These are phyloP conservation scores for Coemansia sp. DNA, from an alignment of 192 early-diverging fungal species.

Conservation along the genomic window DNA sequence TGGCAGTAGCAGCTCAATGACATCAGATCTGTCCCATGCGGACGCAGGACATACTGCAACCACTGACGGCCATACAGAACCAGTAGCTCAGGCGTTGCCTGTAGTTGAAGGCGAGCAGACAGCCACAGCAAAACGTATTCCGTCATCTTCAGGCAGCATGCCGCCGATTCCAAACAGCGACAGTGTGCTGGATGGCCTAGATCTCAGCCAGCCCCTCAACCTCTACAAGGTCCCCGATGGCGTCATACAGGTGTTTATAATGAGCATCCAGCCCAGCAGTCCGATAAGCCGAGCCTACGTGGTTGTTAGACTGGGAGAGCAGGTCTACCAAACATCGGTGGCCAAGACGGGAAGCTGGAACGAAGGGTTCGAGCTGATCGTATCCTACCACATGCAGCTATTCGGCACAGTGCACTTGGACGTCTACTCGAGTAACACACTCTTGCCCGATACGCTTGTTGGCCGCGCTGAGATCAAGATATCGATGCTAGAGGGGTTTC, in stretches of 20 bases:
- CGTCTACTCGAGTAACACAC: slow-evolving; percentile 61
- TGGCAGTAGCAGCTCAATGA: neutral
- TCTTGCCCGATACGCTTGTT: slow-evolving; percentile 64
- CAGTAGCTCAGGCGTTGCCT: neutral
- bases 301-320: slow-evolving; percentile 63
- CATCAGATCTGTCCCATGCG: neutral
- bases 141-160: neutral
- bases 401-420: slow-evolving; percentile 72
- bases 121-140: neutral
- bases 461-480: slow-evolving; percentile 69
- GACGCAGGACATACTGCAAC: neutral
- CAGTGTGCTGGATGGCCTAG: slow-evolving; percentile 33
- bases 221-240: slow-evolving; percentile 52
- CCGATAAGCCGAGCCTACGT: slow-evolving; percentile 64
- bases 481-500: slow-evolving; percentile 60
- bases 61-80: neutral
- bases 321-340: slow-evolving; percentile 62
- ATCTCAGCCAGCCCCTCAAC: slow-evolving; percentile 51
- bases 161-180: slow-evolving; percentile 26
- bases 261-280: slow-evolving; percentile 58
- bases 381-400: slow-evolving; percentile 71
- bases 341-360: slow-evolving; percentile 65
- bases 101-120: neutral
- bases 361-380: slow-evolving; percentile 67
- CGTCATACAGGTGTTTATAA: slow-evolving; percentile 61